Base-by-base conservation (phyloP, 192 early-diverging fungal genomes). In the Coemansia biformis region DNA sequence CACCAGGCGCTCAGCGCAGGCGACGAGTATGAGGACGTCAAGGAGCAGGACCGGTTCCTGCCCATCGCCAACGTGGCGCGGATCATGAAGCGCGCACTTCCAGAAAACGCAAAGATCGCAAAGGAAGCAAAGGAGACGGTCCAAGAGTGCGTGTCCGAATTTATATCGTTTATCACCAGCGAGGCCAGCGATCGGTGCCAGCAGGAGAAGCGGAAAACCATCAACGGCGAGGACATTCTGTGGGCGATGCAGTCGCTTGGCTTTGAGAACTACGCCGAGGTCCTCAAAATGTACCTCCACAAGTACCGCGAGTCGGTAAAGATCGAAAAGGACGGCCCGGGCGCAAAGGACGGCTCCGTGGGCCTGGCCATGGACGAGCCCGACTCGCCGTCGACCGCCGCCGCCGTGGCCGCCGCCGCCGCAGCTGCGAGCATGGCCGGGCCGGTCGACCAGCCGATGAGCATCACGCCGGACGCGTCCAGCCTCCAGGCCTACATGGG, bases 221-320 rank as follows among this genome's bases (percentile, higher is more conserved):
- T 99, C 61, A 96, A 90, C 57, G 94, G 94, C 16, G 96, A 99
- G 54, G 96, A 99, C 65, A 92, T 99, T 37, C 64, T 99, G 32
- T 96, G 92, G 91, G 94, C 96, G 3, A 87, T 99, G 87, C 86
- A 95, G 57, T 90, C 89, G 15, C 82, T 99, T 50, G 96, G 94
- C 5, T 99, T 99, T 71, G 96, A 99, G 49, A 93, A 88, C 77
- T 99, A 99, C 75, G 80, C 79, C 11, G 92, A 92, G 40, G 83
- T 83, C 13, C 72, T 97, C 51, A 93, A 91, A 67, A 73, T 89
- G 21, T 97, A 96, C 59, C 73, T 99, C 28, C 47, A 75, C 37
- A 91, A 91, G 62, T 96, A 96, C 65, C 76, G 92, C 18, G 90
- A 93, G 38, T 65, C 66, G 21, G 57, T 56, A 15, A 76, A 76